phyloP scores from a whole-genome alignment of 2,329 filamentous ascomycete genomes.

The Emmonsiellopsis sp. region DNA sequence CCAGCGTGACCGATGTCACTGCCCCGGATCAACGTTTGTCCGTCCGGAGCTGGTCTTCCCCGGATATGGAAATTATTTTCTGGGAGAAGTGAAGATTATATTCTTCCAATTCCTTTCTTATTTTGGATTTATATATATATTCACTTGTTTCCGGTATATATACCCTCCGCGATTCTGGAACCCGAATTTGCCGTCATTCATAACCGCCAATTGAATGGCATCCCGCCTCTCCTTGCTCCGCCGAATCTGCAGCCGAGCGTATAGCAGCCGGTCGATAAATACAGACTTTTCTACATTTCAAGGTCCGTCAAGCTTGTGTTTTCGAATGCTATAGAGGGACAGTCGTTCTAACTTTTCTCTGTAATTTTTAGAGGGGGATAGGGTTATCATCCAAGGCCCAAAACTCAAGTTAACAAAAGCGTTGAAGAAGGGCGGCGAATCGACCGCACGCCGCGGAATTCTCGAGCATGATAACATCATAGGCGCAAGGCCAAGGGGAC shows the following conservation, averaged over 20 bases:
- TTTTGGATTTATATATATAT: neutral
- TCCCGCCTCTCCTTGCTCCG: slow-evolving; percentile 6
- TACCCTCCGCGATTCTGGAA: neutral
- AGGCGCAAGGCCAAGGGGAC: slow-evolving; percentile 51
- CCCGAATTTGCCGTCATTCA: neutral
- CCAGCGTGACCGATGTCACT: neutral
- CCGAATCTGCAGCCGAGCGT: slow-evolving; percentile 3
- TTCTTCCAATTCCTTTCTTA: neutral
- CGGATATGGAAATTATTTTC: neutral
- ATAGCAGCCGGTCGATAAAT: slow-evolving; percentile 21
- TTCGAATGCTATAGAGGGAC: no score
- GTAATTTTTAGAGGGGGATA: slow-evolving; percentile 32
- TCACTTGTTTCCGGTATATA: neutral
- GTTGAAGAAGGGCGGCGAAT: slow-evolving; percentile 29
- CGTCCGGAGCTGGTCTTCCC: neutral
- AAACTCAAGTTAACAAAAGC: slow-evolving; percentile 33
- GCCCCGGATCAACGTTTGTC: neutral
- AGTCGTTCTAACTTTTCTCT: no score
- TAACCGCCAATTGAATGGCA: slow-evolving; percentile 8
- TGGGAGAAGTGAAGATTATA: neutral
- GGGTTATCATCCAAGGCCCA: slow-evolving; percentile 31
- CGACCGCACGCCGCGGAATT: slow-evolving; percentile 25
- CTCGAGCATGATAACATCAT: slow-evolving; percentile 51
- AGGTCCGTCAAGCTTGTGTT: slow-evolving; percentile 17
- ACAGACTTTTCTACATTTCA: slow-evolving; percentile 31